Conservation (phyloP, 371 early-diverging fungal species). For the Saksenaea oblongispora region DNA sequence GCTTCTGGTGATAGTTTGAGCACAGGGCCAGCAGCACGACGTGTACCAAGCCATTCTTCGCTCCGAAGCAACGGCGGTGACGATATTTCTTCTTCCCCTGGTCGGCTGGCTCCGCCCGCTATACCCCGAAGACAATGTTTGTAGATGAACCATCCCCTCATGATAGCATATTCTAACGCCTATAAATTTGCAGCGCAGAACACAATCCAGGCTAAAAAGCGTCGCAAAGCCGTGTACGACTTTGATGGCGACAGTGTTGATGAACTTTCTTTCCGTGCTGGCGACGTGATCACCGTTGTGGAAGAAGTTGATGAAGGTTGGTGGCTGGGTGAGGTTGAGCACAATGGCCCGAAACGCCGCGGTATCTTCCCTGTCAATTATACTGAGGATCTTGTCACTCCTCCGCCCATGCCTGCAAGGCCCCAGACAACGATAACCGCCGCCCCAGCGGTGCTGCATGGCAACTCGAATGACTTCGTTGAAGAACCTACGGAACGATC, state of each 20-base stretch:
- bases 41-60: conserved; percentile 22
- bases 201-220: conserved; percentile 24
- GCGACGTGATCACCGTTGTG: conserved; percentile 73
- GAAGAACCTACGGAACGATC: conserved; percentile 7
- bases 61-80: conserved; percentile 14
- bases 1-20: conserved; percentile 16
- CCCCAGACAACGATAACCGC: conserved; percentile 1
- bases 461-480: conserved; percentile 6
- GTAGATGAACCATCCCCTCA: background rate
- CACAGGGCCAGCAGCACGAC: conserved; percentile 7
- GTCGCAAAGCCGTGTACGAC: conserved; percentile 63
- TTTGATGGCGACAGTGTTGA: conserved; percentile 67
- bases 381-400: conserved; percentile 42
- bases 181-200: background rate
- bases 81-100: background rate
- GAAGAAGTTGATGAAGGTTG: conserved; percentile 84
- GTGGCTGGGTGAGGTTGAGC: conserved; percentile 79
- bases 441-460: background rate
- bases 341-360: conserved; percentile 33
- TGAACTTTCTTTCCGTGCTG: conserved; percentile 68
- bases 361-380: conserved; percentile 88
- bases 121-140: conserved; percentile 19
- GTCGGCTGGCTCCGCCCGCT: conserved; percentile 12
- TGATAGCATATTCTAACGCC: background rate
- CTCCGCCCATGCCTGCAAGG: conserved; percentile 15